Evolutionary conservation across 306 rosid species (phyloP).

Genomic region (Lupinus albus): DNA sequence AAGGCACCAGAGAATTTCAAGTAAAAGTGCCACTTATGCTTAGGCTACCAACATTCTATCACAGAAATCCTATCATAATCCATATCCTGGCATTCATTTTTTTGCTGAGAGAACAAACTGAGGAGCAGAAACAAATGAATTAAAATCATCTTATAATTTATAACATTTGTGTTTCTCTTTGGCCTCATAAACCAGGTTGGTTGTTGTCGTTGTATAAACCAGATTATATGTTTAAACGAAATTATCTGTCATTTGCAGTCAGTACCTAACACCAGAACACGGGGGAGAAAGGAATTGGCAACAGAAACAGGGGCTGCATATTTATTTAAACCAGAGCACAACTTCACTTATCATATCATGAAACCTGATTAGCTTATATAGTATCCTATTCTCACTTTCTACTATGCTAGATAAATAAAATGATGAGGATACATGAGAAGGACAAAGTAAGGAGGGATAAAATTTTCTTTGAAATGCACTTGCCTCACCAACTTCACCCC

Average conservation of each 20-base stretch:
- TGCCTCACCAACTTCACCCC: conserved; percentile 98
- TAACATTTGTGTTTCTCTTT: conserved; percentile 5
- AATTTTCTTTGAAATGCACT: conserved; percentile 44
- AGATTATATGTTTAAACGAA: conserved; percentile 15
- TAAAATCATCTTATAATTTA: not conserved
- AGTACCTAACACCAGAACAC: not conserved
- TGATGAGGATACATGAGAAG: conserved; percentile 19
- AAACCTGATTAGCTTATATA: conserved; percentile 15
- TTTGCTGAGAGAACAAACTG: conserved; percentile 9
- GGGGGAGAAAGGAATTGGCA: conserved; percentile 16
- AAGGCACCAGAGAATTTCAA: conserved; percentile 23
- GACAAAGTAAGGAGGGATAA: conserved; percentile 19
- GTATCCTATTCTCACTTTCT: conserved; percentile 22
- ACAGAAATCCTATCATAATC: conserved; percentile 15
- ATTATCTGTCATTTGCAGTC: conserved; percentile 12
- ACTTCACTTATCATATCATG: conserved; percentile 22
- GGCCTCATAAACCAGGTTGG: conserved; percentile 22
- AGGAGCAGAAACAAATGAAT: not conserved
- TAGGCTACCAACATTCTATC: conserved; percentile 27
- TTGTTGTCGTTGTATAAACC: not conserved
- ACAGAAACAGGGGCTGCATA: conserved; percentile 29
- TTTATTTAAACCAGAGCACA: conserved; percentile 11
- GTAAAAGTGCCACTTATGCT: conserved; percentile 15
- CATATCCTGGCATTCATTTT: conserved; percentile 9
- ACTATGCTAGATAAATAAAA: conserved; percentile 31